Percentiles rank a stretch among this genome's conserved stretches.
Evolutionary conservation across 1,139 yeast genomes (phyloP).

Genomic region (Lodderomyces beijingensis): DNA sequence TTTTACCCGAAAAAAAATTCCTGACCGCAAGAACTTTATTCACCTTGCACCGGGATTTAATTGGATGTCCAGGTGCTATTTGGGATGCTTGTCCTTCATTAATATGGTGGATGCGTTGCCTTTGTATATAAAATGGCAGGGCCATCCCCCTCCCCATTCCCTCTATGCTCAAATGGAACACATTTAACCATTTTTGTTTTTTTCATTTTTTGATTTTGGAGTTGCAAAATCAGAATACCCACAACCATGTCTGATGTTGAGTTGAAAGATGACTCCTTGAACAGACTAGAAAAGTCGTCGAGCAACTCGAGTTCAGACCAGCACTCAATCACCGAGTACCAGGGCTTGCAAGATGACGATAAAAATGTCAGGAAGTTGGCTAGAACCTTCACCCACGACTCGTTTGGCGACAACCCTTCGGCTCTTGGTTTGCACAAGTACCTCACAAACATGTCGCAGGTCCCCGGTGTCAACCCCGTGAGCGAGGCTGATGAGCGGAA

Average conservation of each 20-base stretch:
- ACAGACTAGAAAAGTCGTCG: slow-evolving; percentile 2
- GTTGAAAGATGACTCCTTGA: slow-evolving; percentile 2
- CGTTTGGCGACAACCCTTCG: slow-evolving; percentile 19
- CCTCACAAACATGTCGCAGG: slow-evolving; percentile 47
- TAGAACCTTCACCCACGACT: slow-evolving; percentile 24
- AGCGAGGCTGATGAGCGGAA: slow-evolving; percentile 8
- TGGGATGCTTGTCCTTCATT: too few species aligned
- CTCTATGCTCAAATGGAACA: too few species aligned
- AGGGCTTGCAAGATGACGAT: slow-evolving; percentile 11
- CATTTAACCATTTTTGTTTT: too few species aligned
- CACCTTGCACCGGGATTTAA: too few species aligned
- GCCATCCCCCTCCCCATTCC: too few species aligned
- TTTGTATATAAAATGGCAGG: too few species aligned
- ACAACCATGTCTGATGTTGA: neutral
- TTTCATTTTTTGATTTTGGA: too few species aligned
- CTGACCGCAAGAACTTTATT: too few species aligned
- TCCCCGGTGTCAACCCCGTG: slow-evolving; percentile 47
- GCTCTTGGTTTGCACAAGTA: slow-evolving; percentile 20
- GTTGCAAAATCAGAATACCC: too few species aligned
- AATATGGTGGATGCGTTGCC: too few species aligned
- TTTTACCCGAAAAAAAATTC: too few species aligned
- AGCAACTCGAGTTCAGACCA: slow-evolving; percentile 3
- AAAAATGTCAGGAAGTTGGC: slow-evolving; percentile 26
- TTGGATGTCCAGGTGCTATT: too few species aligned
- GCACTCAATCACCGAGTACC: slow-evolving; percentile 7